Percentiles rank a stretch among this genome's conserved stretches.
phyloP scores from a whole-genome alignment of 176 grass and related monocot genomes.

The Phragmites australis region DNA sequence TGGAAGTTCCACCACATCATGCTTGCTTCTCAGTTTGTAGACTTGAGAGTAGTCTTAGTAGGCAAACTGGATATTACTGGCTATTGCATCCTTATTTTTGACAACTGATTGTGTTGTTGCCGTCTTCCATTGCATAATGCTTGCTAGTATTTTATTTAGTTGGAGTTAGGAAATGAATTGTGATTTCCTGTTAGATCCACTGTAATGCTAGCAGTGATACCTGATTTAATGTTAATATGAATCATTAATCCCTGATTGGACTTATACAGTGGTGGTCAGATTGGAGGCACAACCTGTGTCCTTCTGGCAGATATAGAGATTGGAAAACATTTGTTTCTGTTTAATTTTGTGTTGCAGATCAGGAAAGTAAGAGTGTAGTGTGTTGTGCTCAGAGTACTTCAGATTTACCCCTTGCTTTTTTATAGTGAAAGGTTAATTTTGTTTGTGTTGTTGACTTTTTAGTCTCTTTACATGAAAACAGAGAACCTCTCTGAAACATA shows the following conservation, averaged over 20 bases:
- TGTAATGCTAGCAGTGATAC: background rate
- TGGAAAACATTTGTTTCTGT: background rate
- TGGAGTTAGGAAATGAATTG: background rate
- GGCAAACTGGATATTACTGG: background rate
- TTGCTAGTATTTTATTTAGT: background rate
- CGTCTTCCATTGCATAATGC: background rate
- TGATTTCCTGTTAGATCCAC: background rate
- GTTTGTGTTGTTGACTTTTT: background rate
- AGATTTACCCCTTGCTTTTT: background rate
- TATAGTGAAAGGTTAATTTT: background rate
- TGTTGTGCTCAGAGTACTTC: background rate
- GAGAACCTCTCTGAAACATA: background rate
- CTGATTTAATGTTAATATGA: background rate
- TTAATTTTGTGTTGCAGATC: background rate
- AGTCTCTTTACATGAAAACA: background rate
- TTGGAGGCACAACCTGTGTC: background rate
- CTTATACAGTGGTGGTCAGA: background rate
- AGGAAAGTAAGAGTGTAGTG: background rate
- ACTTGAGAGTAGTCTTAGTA: background rate
- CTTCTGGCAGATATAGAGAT: background rate
- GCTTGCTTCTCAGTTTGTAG: background rate
- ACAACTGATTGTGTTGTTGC: background rate
- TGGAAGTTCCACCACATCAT: background rate
- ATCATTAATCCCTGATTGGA: background rate
- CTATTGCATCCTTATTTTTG: background rate